These are phyloP conservation scores for Rhizopogon vulgaris DNA, from an alignment of 768 basidiomycete genomes.

Conservation along the genomic window DNA sequence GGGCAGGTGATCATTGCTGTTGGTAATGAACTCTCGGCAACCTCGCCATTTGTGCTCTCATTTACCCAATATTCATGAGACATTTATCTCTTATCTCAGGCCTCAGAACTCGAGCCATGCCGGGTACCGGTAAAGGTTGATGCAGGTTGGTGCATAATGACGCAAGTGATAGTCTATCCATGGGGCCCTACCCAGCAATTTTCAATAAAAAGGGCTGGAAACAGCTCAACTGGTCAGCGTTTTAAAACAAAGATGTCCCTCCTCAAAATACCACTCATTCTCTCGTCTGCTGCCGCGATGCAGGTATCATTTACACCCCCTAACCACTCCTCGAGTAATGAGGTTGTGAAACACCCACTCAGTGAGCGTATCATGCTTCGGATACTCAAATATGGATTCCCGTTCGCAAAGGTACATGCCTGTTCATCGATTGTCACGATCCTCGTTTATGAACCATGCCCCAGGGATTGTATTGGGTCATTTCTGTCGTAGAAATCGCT, in stretches of 20 bases:
- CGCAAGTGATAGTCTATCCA: not conserved
- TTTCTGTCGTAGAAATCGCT: not conserved
- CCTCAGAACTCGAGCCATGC: too few species aligned
- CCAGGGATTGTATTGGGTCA: conserved; percentile 3
- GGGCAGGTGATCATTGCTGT: too few species aligned
- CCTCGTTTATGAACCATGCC: not conserved
- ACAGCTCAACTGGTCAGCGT: not conserved
- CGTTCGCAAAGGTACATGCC: not conserved
- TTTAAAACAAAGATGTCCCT: conserved; percentile 19
- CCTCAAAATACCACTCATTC: conserved; percentile 35
- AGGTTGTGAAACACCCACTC: conserved; percentile 16
- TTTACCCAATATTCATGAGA: too few species aligned
- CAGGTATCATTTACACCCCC: conserved; percentile 41
- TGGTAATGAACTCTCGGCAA: too few species aligned
- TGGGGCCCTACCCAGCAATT: not conserved
- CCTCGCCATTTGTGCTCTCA: too few species aligned
- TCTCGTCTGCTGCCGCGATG: conserved; percentile 35
- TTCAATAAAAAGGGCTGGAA: too few species aligned
- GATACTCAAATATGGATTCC: not conserved
- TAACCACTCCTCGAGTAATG: conserved; percentile 31
- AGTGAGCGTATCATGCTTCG: conserved; percentile 1
- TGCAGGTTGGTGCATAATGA: too few species aligned
- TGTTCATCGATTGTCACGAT: not conserved
- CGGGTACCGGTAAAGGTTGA: too few species aligned
- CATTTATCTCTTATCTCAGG: too few species aligned